Base-by-base conservation (phyloP, 129 eudicot species). In the Artemisia tridentata region DNA sequence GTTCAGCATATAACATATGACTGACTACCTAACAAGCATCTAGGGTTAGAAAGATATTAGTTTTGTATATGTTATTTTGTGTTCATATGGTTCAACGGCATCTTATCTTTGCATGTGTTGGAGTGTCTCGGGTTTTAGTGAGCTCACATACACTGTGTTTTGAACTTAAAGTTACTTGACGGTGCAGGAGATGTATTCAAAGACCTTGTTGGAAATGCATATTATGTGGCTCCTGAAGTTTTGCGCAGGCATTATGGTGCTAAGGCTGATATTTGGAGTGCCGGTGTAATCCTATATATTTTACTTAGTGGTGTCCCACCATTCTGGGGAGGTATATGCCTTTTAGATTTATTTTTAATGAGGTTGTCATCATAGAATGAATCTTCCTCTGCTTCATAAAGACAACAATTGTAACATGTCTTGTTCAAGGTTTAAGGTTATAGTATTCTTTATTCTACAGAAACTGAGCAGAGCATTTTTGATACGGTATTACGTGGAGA, bases 221-320 rank as follows among this genome's bases (percentile, higher is more conserved):
- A 93, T 76, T 93, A 93, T 85, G 96, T 93, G 50, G 98, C 98
- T 64, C 95, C 96, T 63, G 98, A 93, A 83, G 96, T 93, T 38
- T 67, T 93, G 79, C 96, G 95, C 11, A 82, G 96, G 65, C 82
- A 77, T 72, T 93, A 93, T 74, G 89, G 98, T 17, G 88, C 85
- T 66, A 96, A 93, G 75, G 96, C 90, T 67, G 98, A 93, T 85
- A 80, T 93, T 29, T 93, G 95, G 96, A 92, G 98, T 78, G 96
- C 90, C 0, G 98, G 96, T 58, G 98, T 92, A 63, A 92, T 92
- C 78, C 91, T 92, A 15, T 92, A 92, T 67, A 83, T 92, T 49
- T 83, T 92, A 74, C 96, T 92, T 54, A 92, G 98, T 78, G 98
- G 96, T 23, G 96, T 92, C 69, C 98, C 98, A 71, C 98, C 98